Conservation (phyloP, 2,329 filamentous ascomycete species). For the Neonectria punicea region DNA sequence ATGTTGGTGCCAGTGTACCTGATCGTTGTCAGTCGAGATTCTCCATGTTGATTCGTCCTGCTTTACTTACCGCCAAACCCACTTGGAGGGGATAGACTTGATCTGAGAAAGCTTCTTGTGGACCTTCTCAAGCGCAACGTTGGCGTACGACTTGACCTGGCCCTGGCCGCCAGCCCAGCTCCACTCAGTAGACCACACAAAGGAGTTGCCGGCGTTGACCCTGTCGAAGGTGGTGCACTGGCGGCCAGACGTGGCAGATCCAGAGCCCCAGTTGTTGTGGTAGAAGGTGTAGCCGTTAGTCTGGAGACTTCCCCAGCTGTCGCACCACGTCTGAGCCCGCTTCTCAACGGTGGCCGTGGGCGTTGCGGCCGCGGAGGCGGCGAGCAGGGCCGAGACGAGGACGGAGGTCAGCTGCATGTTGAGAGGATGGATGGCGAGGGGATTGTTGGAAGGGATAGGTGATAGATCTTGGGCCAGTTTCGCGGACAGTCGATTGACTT, state of each 20-base stretch:
- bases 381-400: constrained; percentile 43
- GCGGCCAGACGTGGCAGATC: constrained; percentile 47
- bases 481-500: not conserved
- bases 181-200: constrained; percentile 56
- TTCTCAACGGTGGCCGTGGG: constrained; percentile 46
- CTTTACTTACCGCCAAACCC: constrained; percentile 38
- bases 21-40: constrained; percentile 29
- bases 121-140: constrained; percentile 51
- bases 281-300: constrained; percentile 59
- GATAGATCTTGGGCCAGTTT: not conserved
- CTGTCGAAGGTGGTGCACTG: constrained; percentile 55
- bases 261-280: constrained; percentile 62
- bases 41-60: not conserved
- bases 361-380: constrained; percentile 40
- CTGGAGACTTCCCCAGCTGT: constrained; percentile 50
- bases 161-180: constrained; percentile 51
- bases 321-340: constrained; percentile 50
- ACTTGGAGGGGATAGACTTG: constrained; percentile 48
- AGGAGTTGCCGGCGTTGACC: constrained; percentile 42
- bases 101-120: constrained; percentile 50
- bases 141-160: constrained; percentile 58
- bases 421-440: not conserved
- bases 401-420: constrained; percentile 34
- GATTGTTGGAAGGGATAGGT: not conserved
- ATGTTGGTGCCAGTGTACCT: constrained; percentile 47